Evolutionary conservation across 129 eudicot genomes (phyloP).

Genomic region (Silybum marianum): DNA sequence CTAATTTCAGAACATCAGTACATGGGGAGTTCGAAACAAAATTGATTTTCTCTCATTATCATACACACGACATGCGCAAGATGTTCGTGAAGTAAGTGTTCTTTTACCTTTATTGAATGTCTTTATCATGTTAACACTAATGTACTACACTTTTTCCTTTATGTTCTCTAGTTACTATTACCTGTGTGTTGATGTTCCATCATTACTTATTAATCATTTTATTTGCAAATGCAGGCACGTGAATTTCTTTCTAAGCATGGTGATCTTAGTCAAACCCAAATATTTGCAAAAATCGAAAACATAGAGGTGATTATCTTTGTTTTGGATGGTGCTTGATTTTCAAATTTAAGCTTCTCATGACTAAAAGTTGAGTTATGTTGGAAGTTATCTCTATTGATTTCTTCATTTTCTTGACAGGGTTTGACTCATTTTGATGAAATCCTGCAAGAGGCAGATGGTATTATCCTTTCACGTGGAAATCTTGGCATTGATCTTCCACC

Average conservation of each 20-base stretch:
- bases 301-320: slow-evolving; percentile 58
- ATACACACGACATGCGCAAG: slow-evolving; percentile 81
- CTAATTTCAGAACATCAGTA: slow-evolving; percentile 63
- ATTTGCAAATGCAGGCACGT: slow-evolving; percentile 69
- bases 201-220: slow-evolving; percentile 9
- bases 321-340: neutral
- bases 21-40: slow-evolving; percentile 89
- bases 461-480: slow-evolving; percentile 97
- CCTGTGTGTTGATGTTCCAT: neutral
- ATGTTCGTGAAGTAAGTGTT: slow-evolving; percentile 77
- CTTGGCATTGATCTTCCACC: slow-evolving; percentile 98
- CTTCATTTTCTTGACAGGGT: slow-evolving; percentile 51
- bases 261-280: slow-evolving; percentile 91
- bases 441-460: slow-evolving; percentile 94
- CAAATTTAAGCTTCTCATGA: neutral
- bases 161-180: neutral
- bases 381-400: slow-evolving; percentile 2
- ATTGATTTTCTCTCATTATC: slow-evolving; percentile 92
- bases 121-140: neutral
- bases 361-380: neutral
- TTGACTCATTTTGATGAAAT: slow-evolving; percentile 95
- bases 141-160: neutral
- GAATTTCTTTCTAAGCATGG: slow-evolving; percentile 71
- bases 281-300: slow-evolving; percentile 91
- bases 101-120: neutral